phyloP scores from a whole-genome alignment of 2,329 filamentous ascomycete genomes.

The Pseudogymnoascus sp. region DNA sequence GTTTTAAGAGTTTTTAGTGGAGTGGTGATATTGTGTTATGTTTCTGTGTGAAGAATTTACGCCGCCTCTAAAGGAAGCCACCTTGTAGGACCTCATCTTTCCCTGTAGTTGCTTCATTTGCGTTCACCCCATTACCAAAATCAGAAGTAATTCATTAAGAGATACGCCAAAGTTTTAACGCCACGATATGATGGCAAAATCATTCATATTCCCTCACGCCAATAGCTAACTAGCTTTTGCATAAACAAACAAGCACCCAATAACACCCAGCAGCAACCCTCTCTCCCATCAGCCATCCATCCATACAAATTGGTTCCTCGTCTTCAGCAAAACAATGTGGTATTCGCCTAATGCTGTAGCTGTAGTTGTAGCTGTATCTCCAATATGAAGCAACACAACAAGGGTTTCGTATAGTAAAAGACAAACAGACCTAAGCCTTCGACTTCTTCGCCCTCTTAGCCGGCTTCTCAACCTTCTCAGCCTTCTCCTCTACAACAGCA shows the following conservation, averaged over 20 bases:
- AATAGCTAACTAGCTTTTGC: neutral
- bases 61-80: neutral
- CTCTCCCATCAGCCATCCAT: neutral
- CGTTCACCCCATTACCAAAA: neutral
- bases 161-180: neutral
- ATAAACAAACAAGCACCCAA: neutral
- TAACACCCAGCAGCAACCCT: neutral
- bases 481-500: neutral
- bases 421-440: constrained; percentile 6
- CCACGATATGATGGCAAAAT: neutral
- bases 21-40: neutral
- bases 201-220: constrained; percentile 7
- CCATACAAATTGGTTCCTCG: neutral
- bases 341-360: constrained; percentile 1
- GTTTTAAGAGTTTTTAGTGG: neutral
- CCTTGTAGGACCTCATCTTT: neutral
- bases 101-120: neutral
- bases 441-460: constrained; percentile 32
- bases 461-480: constrained; percentile 27
- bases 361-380: neutral
- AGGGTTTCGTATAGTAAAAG: neutral
- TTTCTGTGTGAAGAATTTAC: neutral
- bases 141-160: neutral
- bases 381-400: neutral
- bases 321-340: neutral